Percentiles rank a stretch among this genome's conserved stretches.
Conservation (phyloP, 805 yeast species). For the Saccharomycopsis fermentans region DNA sequence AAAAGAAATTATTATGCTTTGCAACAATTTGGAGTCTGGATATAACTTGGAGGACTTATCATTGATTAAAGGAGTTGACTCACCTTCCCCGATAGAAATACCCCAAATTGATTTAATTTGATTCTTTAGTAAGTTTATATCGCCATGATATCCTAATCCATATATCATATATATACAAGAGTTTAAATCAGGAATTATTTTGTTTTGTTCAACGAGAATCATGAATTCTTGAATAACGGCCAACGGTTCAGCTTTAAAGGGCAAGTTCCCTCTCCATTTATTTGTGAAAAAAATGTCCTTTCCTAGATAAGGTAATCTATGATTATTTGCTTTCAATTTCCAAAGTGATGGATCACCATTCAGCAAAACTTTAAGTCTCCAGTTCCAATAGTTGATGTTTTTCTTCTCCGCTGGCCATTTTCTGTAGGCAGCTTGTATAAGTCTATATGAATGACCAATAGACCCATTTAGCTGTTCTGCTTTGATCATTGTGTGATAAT, state of each 20-base stretch:
- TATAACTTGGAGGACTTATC: constrained; percentile 14
- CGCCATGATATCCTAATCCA: constrained; percentile 24
- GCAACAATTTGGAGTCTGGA: constrained; percentile 24
- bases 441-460: background rate
- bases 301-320: background rate
- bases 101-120: constrained; percentile 26
- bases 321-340: constrained; percentile 2
- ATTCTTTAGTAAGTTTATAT: constrained; percentile 21
- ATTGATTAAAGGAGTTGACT: background rate
- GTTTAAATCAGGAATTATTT: constrained; percentile 19
- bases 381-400: constrained; percentile 12
- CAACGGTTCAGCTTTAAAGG: constrained; percentile 8
- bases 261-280: constrained; percentile 9
- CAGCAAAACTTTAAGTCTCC: constrained; percentile 7
- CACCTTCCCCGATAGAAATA: constrained; percentile 5
- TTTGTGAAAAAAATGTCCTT: background rate
- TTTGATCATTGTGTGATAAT: constrained; percentile 2
- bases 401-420: background rate
- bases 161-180: constrained; percentile 22
- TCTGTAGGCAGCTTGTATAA: background rate
- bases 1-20: constrained; percentile 25
- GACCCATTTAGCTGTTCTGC: constrained; percentile 1
- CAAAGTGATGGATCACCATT: constrained; percentile 12
- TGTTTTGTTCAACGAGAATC: constrained; percentile 10
- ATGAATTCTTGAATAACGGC: constrained; percentile 20